Evolutionary conservation across 352 stramenopile species (phyloP).

Genomic region (Globisporangium spiculum): DNA sequence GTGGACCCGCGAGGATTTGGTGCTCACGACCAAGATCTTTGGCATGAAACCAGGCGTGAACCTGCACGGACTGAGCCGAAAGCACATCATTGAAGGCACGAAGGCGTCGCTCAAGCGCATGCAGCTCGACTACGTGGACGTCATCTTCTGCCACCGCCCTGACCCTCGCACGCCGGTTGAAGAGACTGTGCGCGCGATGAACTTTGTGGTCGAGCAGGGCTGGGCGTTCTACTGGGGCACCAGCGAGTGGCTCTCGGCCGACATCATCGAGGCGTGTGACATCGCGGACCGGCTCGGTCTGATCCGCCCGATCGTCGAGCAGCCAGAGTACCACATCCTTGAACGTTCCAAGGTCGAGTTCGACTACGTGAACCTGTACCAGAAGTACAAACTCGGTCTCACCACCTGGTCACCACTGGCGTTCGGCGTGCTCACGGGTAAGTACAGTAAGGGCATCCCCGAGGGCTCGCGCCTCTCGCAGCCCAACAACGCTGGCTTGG

Average conservation of each 20-base stretch:
- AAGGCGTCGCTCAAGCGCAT: conserved; percentile 38
- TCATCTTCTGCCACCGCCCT: conserved; percentile 46
- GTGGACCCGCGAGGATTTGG: conserved; percentile 39
- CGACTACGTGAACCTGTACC: conserved; percentile 51
- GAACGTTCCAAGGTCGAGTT: conserved; percentile 51
- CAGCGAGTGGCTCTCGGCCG: conserved; percentile 39
- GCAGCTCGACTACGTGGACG: conserved; percentile 36
- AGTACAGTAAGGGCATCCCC: conserved; percentile 38
- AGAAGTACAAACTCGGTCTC: conserved; percentile 49
- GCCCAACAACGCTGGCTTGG: conserved; percentile 4
- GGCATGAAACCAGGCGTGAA: conserved; percentile 27
- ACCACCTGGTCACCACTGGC: conserved; percentile 49
- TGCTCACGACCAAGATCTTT: conserved; percentile 68
- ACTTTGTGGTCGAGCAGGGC: conserved; percentile 30
- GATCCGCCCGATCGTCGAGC: conserved; percentile 35
- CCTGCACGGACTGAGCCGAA: conserved; percentile 28
- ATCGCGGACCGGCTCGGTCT: conserved; percentile 30
- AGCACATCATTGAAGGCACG: conserved; percentile 47
- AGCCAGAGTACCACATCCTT: conserved; percentile 58
- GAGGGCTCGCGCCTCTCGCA: conserved; percentile 27
- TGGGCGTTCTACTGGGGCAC: conserved; percentile 51
- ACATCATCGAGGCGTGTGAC: conserved; percentile 50
- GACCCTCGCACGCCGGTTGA: conserved; percentile 32
- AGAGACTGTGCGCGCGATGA: conserved; percentile 51
- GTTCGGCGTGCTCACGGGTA: conserved; percentile 49